phyloP scores from a whole-genome alignment of 306 rosid species.

The Citrullus colocynthis region DNA sequence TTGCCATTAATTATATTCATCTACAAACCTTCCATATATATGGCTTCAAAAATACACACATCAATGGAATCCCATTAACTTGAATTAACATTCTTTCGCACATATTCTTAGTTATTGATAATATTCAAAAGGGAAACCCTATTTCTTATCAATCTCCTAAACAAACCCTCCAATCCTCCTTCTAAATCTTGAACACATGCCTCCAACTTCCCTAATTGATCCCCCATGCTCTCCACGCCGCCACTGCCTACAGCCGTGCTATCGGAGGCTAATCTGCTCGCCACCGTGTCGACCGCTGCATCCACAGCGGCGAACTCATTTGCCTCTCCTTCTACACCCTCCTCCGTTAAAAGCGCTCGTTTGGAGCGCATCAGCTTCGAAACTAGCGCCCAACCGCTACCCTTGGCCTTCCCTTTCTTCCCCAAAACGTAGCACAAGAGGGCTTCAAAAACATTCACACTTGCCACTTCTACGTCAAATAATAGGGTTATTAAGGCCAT shows the following conservation, averaged over 20 bases:
- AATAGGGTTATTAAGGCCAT: conserved; percentile 1
- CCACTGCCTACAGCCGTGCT: not conserved
- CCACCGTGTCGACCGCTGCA: not conserved
- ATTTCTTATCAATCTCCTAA: conserved; percentile 14
- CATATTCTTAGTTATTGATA: conserved; percentile 4
- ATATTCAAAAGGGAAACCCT: conserved; percentile 23
- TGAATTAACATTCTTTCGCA: not conserved
- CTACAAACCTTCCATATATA: not conserved
- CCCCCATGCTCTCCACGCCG: not conserved
- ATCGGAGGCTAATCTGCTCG: not conserved
- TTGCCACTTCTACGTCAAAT: conserved; percentile 7
- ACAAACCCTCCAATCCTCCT: conserved; percentile 10
- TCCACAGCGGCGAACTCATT: conserved; percentile 14
- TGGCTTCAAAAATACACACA: conserved; percentile 1
- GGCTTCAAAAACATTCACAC: conserved; percentile 5
- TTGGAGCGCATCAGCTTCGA: conserved; percentile 10
- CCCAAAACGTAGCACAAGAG: conserved; percentile 7
- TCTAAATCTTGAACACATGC: conserved; percentile 11
- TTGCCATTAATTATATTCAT: not conserved
- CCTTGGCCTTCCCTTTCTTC: not conserved
- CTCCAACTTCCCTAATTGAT: conserved; percentile 10
- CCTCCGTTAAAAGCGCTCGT: not conserved
- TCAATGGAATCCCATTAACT: not conserved
- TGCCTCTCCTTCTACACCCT: not conserved
- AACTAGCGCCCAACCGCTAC: conserved; percentile 10